Percentiles rank a stretch among this genome's conserved stretches.
Conservation (phyloP, 1,139 yeast genomes). For the Blastobotrys apis region DNA sequence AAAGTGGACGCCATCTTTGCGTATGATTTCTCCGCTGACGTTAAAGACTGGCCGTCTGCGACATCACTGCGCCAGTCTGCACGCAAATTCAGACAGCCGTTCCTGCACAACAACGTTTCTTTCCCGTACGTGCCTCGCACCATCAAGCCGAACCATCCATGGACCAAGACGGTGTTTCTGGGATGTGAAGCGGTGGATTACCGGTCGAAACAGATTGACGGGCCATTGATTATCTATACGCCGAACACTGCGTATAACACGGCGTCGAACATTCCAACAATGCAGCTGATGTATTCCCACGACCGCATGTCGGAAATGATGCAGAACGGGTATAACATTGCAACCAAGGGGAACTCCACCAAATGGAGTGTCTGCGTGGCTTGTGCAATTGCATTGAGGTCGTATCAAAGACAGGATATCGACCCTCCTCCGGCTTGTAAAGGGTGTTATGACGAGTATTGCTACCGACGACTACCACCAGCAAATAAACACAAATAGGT, state of each 20-base stretch:
- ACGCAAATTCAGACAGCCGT: slow-evolving; percentile 54
- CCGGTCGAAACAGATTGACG: slow-evolving; percentile 30
- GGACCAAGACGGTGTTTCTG: slow-evolving; percentile 58
- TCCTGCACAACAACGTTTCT: slow-evolving; percentile 35
- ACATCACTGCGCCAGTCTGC: slow-evolving; percentile 58
- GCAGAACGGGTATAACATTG: slow-evolving; percentile 74
- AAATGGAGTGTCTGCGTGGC: slow-evolving; percentile 80
- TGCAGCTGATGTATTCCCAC: slow-evolving; percentile 59
- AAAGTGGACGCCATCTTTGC: slow-evolving; percentile 77
- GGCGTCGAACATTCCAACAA: slow-evolving; percentile 69
- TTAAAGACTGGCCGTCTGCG: slow-evolving; percentile 53
- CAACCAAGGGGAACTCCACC: slow-evolving; percentile 64
- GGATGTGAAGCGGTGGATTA: slow-evolving; percentile 56
- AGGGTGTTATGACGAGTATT: slow-evolving; percentile 65
- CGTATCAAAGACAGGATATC: slow-evolving; percentile 64
- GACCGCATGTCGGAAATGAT: slow-evolving; percentile 59
- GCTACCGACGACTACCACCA: slow-evolving; percentile 44
- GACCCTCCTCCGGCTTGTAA: slow-evolving; percentile 65
- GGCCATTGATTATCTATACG: slow-evolving; percentile 75
- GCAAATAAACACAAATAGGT: too few relatives aligned
- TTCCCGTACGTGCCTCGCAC: slow-evolving; percentile 75
- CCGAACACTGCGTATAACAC: slow-evolving; percentile 72
- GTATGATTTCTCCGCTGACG: slow-evolving; percentile 78
- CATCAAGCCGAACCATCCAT: slow-evolving; percentile 32
- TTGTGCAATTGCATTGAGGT: slow-evolving; percentile 83